phyloP scores from a whole-genome alignment of 2,329 filamentous ascomycete genomes.

The Stenocarpella maydis region DNA sequence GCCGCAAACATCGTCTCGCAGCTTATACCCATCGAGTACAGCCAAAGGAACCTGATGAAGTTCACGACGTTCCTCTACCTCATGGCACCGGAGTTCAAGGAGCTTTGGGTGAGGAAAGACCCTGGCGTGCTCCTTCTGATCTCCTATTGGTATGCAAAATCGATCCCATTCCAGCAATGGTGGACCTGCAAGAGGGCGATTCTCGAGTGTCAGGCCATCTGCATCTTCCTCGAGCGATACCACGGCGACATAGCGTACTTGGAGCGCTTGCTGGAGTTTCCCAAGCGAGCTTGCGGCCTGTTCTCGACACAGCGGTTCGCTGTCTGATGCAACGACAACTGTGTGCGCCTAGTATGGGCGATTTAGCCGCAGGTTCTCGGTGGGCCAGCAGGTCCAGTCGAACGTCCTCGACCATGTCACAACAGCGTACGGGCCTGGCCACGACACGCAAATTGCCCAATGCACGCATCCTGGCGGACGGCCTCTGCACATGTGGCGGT shows the following conservation, averaged over 20 bases:
- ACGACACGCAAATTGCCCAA: constrained; percentile 1
- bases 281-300: constrained; percentile 33
- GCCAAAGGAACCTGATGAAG: constrained; percentile 50
- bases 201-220: constrained; percentile 61
- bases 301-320: neutral
- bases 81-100: constrained; percentile 53
- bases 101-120: constrained; percentile 59
- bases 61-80: constrained; percentile 58
- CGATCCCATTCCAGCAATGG: constrained; percentile 53
- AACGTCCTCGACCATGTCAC: neutral
- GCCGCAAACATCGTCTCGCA: constrained; percentile 48
- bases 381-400: neutral
- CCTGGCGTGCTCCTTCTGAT: constrained; percentile 61
- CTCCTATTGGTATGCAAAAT: constrained; percentile 64
- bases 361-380: too few relatives aligned
- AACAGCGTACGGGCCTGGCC: constrained; percentile 6
- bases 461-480: neutral
- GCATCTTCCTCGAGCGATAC: constrained; percentile 45
- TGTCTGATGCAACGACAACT: neutral
- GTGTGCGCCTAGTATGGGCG: neutral
- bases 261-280: constrained; percentile 35
- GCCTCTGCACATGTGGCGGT: neutral
- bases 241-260: constrained; percentile 34
- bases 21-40: constrained; percentile 47
- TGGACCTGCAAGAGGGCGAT: constrained; percentile 56